A percentile compares a stretch with the other conserved stretches of the same genome.
phyloP scores from a whole-genome alignment of 2,329 filamentous ascomycete species.

The Colletotrichum caudatum region DNA sequence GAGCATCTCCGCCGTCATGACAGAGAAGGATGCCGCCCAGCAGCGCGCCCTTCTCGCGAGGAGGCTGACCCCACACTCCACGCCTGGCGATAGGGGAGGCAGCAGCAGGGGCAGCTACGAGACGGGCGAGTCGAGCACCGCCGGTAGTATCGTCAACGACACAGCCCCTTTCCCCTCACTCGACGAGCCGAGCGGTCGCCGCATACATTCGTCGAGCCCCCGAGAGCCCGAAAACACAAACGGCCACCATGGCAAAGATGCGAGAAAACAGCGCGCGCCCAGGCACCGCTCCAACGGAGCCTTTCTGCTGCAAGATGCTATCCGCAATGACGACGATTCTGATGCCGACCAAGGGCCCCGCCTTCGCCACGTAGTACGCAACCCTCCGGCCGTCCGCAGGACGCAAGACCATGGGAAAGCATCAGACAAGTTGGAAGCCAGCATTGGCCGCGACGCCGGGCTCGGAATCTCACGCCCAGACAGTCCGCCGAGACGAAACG shows the following conservation, averaged over 20 bases:
- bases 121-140: slow-evolving; percentile 58
- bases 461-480: slow-evolving; percentile 13
- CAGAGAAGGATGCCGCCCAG: slow-evolving; percentile 43
- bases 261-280: slow-evolving; percentile 46
- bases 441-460: slow-evolving; percentile 33
- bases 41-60: slow-evolving; percentile 32
- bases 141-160: slow-evolving; percentile 48
- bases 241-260: slow-evolving; percentile 41
- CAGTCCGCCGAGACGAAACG: slow-evolving; percentile 19
- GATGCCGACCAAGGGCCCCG: slow-evolving; percentile 50
- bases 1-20: slow-evolving; percentile 42
- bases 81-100: slow-evolving; percentile 47
- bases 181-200: slow-evolving; percentile 28
- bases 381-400: slow-evolving; percentile 34
- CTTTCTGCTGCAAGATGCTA: slow-evolving; percentile 63
- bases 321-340: slow-evolving; percentile 48
- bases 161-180: slow-evolving; percentile 38
- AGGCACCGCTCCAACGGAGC: slow-evolving; percentile 62
- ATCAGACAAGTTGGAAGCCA: slow-evolving; percentile 33
- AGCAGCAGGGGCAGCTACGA: slow-evolving; percentile 56
- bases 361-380: slow-evolving; percentile 46
- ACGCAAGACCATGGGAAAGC: slow-evolving; percentile 26
- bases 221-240: slow-evolving; percentile 44
- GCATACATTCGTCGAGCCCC: slow-evolving; percentile 20
- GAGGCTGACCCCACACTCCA: slow-evolving; percentile 36